Evolutionary conservation across 345 rosid species (phyloP).

Genomic region (Euphorbia tirucalli): DNA sequence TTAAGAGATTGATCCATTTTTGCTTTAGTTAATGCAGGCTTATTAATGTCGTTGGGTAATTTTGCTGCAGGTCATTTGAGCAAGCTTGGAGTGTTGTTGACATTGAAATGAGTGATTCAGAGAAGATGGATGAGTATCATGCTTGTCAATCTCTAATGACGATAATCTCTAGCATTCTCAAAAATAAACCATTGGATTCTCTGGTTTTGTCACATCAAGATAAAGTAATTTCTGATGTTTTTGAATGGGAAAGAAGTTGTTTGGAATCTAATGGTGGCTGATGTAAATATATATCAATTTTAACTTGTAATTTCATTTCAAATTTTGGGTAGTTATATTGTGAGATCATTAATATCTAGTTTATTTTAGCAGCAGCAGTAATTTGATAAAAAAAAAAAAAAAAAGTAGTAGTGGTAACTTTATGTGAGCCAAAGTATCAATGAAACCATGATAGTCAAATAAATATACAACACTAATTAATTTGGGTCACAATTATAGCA

Average conservation of each 20-base stretch:
- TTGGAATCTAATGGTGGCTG: background rate
- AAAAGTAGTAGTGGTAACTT: too few relatives aligned
- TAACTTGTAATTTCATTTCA: background rate
- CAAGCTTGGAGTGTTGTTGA: constrained; percentile 62
- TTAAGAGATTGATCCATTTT: background rate
- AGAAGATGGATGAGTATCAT: constrained; percentile 56
- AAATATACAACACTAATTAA: too few relatives aligned
- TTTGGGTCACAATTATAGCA: too few relatives aligned
- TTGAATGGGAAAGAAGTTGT: constrained; percentile 57
- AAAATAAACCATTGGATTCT: constrained; percentile 36
- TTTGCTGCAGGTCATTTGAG: constrained; percentile 60
- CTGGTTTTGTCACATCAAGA: constrained; percentile 32
- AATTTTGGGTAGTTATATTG: constrained; percentile 2
- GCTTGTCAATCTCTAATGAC: constrained; percentile 58
- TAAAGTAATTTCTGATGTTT: constrained; percentile 37
- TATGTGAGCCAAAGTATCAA: too few relatives aligned
- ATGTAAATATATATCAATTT: background rate
- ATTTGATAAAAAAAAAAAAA: too few relatives aligned
- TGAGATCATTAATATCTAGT: background rate
- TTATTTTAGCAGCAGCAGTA: too few relatives aligned
- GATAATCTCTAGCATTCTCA: constrained; percentile 40
- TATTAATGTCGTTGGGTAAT: background rate
- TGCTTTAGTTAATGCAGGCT: background rate
- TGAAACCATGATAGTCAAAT: too few relatives aligned
- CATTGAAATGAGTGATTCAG: constrained; percentile 33